These are phyloP conservation scores for Graphiopsis chlorocephala DNA, from an alignment of 2,329 filamentous ascomycete genomes.

Conservation along the genomic window DNA sequence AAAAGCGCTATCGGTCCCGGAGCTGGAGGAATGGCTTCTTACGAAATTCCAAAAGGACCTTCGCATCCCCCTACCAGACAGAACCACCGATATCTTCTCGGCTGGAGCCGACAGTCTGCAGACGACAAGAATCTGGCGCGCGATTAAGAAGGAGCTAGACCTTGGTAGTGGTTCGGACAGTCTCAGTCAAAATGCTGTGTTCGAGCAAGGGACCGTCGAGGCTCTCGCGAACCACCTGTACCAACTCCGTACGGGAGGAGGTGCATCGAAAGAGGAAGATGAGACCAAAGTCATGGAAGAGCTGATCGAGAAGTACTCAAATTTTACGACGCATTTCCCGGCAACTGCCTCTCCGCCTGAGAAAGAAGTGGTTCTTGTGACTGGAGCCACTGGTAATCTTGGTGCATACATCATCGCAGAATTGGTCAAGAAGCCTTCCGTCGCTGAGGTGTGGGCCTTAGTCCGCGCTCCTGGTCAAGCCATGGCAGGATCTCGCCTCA, in stretches of 20 bases:
- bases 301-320: constrained; percentile 47
- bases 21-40: constrained; percentile 34
- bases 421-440: constrained; percentile 29
- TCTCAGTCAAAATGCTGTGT: constrained; percentile 55
- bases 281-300: constrained; percentile 45
- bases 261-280: constrained; percentile 32
- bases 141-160: constrained; percentile 44
- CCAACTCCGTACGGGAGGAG: constrained; percentile 41
- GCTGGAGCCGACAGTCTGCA: constrained; percentile 50
- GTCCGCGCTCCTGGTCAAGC: constrained; percentile 46
- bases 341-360: constrained; percentile 10
- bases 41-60: constrained; percentile 34
- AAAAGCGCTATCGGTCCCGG: constrained; percentile 26
- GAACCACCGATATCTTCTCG: constrained; percentile 55
- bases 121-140: constrained; percentile 51
- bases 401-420: constrained; percentile 56
- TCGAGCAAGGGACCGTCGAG: constrained; percentile 54
- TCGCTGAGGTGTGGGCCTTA: constrained; percentile 50
- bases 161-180: constrained; percentile 38
- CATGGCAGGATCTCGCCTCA: constrained; percentile 35
- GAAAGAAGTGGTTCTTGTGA: constrained; percentile 46
- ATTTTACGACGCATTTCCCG: constrained; percentile 33
- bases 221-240: constrained; percentile 47
- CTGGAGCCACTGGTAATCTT: constrained; percentile 64
- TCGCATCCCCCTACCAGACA: constrained; percentile 22